Base-by-base conservation (phyloP, 805 yeast genomes). In the Nakazawaea siamensis region DNA sequence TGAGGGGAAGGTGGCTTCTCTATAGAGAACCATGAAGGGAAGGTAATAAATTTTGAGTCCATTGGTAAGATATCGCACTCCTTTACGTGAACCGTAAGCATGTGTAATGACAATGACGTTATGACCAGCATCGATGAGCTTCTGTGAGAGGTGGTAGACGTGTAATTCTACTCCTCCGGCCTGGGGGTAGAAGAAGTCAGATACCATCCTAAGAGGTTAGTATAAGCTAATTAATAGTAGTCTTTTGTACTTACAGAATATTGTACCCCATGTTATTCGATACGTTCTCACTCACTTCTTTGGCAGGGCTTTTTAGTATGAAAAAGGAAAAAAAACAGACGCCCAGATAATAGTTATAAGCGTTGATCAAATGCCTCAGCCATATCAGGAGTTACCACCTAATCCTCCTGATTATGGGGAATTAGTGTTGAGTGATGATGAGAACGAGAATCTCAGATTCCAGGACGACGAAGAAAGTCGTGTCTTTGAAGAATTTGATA, bases 151-250 rank as follows among this genome's bases (percentile, higher is more conserved):
- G 54, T 92, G 97, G 55, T 85, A 86, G 13, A 90, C 83, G 53
- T 92, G 98, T 42, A 90, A 76, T 55, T 92, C 99, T 2, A 92
- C 94, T 8, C 99, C 99, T 3, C 99, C 99, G 0, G 97, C 81
- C 53, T 92, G 98, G 9, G 99, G 99, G 58, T 83, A 92, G 72
- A 92, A 92, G 65, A 87, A 92, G 58, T 92, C 99, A 29, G 94
- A 83, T 4, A 88, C 84, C 96, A 92, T 88, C 6, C 43, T 49
- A 18, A 13, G 16, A 11, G 16, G 36, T 33, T 20, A 27, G 24
- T 27, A 16, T n/a, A n/a, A n/a, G n/a, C n/a, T n/a, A n/a, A n/a
- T n/a, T n/a, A n/a, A n/a, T n/a, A n/a, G n/a, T n/a, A n/a, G n/a
- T n/a, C n/a, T 18, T 5, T 16, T 29, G 6, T 6, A 34, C 38